Evolutionary conservation across 2,329 filamentous ascomycete genomes (phyloP), one percentile per base, ranked within the genome.

Genomic region (Arthrobotrys entomopaga): DNA sequence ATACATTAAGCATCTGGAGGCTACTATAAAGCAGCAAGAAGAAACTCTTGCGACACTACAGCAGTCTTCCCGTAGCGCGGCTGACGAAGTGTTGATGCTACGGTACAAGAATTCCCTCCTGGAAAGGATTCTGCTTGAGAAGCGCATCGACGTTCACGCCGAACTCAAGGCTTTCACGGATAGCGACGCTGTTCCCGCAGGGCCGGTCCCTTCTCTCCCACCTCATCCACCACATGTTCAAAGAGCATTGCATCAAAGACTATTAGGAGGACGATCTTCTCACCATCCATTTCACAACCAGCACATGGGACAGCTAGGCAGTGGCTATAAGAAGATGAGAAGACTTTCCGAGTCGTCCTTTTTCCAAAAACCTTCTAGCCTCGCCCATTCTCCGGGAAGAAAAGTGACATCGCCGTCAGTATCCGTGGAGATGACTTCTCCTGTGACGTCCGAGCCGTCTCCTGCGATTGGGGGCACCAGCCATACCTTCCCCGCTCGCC

Each of bases 1-100:
- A 84, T 99, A 99, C 82, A 99, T 99, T 84, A 98, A 98, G 84
- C 95, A 99, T 82, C 87, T 99, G 24, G 95, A 99, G 83, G 92
- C 94, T 79, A 96, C 93, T 65, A 98, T 99, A 82, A 94, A 95
- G 80, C 91, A 95, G 78, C 94, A 98, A 85, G 95, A 99, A 83
- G 92, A 96, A 79, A 94, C 92, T 79, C 86, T 98, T 66, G 91
- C 96, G 79, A 96, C 89, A 80, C 86, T 99, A 73, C 95, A 98
- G 83, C 91, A 94, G 80, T 96, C 93, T 77, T 95, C 98, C 81
- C 91, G 95, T 79, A 93, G 89, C 80, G 95, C 95, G 69, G 93
- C 94, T 69, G 95, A 98, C 82, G 95, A 98, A 83, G 98, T 95
- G 81, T 83, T 98, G 80, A 98, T 99, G 95, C 86, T 99, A 79